phyloP scores from a whole-genome alignment of 2,329 filamentous ascomycete genomes.

The Aspergillus awamori region DNA sequence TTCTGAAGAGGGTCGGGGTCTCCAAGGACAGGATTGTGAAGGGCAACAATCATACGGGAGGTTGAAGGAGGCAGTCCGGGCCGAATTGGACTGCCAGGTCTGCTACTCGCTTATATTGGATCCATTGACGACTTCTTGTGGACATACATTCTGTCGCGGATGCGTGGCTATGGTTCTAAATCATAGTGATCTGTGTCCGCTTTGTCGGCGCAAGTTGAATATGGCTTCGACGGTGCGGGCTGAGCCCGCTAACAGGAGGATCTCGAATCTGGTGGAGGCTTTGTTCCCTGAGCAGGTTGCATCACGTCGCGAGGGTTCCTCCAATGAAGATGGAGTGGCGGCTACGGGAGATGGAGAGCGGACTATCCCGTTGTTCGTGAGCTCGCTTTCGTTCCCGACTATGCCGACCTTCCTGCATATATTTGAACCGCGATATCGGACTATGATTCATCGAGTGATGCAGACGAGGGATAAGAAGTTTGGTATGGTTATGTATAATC shows the following conservation, averaged over 20 bases:
- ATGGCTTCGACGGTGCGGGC: conserved; percentile 53
- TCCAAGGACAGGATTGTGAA: too few species aligned
- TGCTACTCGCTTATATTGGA: conserved; percentile 82
- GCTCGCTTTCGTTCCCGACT: conserved; percentile 76
- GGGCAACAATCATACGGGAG: conserved; percentile 52
- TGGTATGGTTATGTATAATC: conserved; percentile 79
- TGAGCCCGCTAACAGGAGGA: conserved; percentile 63
- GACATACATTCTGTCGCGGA: conserved; percentile 83
- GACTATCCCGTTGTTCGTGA: conserved; percentile 75
- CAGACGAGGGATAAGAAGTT: conserved; percentile 72
- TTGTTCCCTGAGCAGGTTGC: conserved; percentile 71
- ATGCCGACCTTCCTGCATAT: conserved; percentile 87
- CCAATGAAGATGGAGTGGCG: conserved; percentile 54
- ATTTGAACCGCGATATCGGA: conserved; percentile 87
- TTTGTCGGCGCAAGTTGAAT: conserved; percentile 70
- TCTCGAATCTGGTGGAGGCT: conserved; percentile 64
- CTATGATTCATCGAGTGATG: conserved; percentile 82
- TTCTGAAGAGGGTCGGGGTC: too few species aligned
- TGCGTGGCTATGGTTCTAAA: conserved; percentile 78
- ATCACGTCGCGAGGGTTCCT: conserved; percentile 57
- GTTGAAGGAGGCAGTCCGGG: conserved; percentile 63
- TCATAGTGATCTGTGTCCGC: conserved; percentile 75
- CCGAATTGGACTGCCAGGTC: conserved; percentile 83
- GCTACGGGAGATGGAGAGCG: conserved; percentile 57
- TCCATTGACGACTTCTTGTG: conserved; percentile 80